Conservation (phyloP, 192 early-diverging fungal species). For the Podila horticola region DNA sequence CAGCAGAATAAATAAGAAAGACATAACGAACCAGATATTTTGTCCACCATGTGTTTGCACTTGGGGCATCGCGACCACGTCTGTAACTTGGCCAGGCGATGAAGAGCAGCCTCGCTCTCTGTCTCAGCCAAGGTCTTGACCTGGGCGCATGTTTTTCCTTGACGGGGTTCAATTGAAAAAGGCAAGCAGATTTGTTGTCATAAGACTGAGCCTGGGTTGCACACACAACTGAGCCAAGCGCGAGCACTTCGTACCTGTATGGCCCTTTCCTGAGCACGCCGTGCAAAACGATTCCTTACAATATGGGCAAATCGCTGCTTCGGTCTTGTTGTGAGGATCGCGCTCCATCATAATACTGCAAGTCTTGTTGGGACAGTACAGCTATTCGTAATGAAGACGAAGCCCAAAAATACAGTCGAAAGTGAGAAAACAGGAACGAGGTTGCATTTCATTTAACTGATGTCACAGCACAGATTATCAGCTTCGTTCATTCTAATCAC, state of each 20-base stretch:
- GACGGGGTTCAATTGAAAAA: background rate
- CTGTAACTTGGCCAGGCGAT: background rate
- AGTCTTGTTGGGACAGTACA: constrained; percentile 15
- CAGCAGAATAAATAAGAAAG: too few species aligned
- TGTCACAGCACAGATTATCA: background rate
- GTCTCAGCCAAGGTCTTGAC: background rate
- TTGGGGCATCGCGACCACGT: constrained; percentile 22
- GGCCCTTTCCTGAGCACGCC: constrained; percentile 7
- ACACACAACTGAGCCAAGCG: too few species aligned
- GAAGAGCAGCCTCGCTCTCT: background rate
- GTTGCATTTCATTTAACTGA: background rate
- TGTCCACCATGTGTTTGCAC: constrained; percentile 14
- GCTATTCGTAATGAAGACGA: background rate
- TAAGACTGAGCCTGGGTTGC: background rate
- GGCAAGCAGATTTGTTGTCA: background rate
- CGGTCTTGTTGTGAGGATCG: background rate
- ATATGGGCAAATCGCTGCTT: constrained; percentile 13
- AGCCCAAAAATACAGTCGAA: background rate
- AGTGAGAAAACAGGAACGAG: background rate
- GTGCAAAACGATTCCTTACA: constrained; percentile 16
- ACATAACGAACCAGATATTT: constrained; percentile 7
- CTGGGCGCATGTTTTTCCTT: constrained; percentile 17
- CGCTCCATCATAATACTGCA: constrained; percentile 6
- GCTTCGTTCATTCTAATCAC: background rate
- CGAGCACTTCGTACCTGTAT: constrained; percentile 1